Evolutionary conservation across 345 rosid species (phyloP).

Genomic region (Camelina laxa): DNA sequence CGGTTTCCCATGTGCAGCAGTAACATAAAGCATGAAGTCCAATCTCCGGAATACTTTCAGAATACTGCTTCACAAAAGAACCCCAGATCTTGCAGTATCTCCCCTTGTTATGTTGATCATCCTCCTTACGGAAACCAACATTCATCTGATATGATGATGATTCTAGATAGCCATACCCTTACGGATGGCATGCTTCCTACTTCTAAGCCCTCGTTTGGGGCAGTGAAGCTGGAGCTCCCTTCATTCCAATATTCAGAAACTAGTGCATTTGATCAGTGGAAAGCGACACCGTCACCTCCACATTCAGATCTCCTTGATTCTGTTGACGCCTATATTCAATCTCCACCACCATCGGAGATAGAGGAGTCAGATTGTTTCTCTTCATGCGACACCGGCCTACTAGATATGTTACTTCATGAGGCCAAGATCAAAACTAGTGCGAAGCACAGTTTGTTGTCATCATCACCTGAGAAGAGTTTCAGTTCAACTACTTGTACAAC

Average conservation of each 20-base stretch:
- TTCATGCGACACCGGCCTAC: conserved; percentile 80
- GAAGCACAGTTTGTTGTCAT: conserved; percentile 59
- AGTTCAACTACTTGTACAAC: conserved; percentile 56
- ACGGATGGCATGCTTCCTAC: conserved; percentile 84
- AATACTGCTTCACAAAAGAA: conserved; percentile 51
- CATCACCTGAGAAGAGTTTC: conserved; percentile 67
- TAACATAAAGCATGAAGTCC: conserved; percentile 55
- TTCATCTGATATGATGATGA: conserved; percentile 55
- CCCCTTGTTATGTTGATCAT: conserved; percentile 64
- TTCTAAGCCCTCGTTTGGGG: conserved; percentile 77
- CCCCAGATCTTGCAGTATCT: conserved; percentile 52
- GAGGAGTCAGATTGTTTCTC: conserved; percentile 62
- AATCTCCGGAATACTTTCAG: conserved; percentile 58
- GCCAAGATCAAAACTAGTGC: conserved; percentile 70
- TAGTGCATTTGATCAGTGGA: conserved; percentile 74
- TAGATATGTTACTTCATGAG: conserved; percentile 87
- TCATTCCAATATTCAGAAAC: conserved; percentile 98
- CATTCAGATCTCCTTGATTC: conserved; percentile 64
- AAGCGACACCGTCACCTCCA: conserved; percentile 61
- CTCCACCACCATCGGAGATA: conserved; percentile 66
- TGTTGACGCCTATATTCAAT: conserved; percentile 78
- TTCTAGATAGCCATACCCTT: conserved; percentile 80
- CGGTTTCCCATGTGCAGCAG: conserved; percentile 51
- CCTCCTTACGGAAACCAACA: conserved; percentile 50
- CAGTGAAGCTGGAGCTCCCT: conserved; percentile 99